Evolutionary conservation across 2,329 filamentous ascomycete species (phyloP), one percentile per base, ranked within the genome.

Genomic region (Colletotrichum sp.): DNA sequence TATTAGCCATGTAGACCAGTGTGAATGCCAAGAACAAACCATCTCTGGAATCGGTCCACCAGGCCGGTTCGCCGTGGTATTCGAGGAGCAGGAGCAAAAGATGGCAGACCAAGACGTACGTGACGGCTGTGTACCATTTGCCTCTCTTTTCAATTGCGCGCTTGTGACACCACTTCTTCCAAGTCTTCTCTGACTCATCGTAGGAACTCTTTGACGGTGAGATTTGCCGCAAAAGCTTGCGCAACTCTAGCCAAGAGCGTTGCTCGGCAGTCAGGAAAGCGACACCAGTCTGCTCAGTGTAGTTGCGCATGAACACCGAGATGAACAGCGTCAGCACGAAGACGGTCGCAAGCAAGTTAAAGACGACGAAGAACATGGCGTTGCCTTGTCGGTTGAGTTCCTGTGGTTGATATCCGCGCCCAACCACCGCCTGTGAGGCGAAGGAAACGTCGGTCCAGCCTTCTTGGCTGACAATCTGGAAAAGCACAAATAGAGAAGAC

Each of bases 271-370:
- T 99, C 80, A 99, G 88, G 83, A 96, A 99, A 4, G 97, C 97
- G 59, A 99, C 97, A 2, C 97, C 97, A 0, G 97, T 99, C 85
- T 99, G 96, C 85, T 99, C 97, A 1, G 97, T 99, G 85, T 99
- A 99, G 84, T 98, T 99, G 77, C 97, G 95, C 97, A 99, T 99
- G 84, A 99, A 99, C 77, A 99, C 97, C 72, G 97, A 99, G 64
- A 99, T 98, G 84, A 99, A 99, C 82, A 99, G 88, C 2, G 97
- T 99, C 82, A 99, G 90, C 77, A 99, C 94, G 86, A 99, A 99
- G 78, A 99, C 96, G 0, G 97, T 97, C 36, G 96, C 96, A 80
- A 99, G 90, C 83, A 99, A 91, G 85, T 99, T 99, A 92, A 99
- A 99, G 6, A 96, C 90, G 72, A 99, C 92, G 83, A 99, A 98